Evolutionary conservation across 2,329 filamentous ascomycete species (phyloP), one percentile per base, ranked within the genome.

Genomic region (Aspergillus thermomutatus): DNA sequence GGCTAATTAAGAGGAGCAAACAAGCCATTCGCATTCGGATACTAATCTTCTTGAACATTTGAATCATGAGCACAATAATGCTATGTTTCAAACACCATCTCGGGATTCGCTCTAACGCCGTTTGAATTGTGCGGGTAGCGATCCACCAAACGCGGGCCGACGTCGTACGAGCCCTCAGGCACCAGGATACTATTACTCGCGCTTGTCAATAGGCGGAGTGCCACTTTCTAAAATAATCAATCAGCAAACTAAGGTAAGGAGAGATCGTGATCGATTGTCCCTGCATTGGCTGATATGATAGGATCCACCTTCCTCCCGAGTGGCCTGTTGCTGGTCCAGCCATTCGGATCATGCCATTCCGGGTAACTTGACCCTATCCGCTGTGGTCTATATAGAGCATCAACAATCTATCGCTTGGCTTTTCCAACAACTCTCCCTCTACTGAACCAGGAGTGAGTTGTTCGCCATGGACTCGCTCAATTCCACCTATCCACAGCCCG

Each of bases 401-500:
- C 40, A 23, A 43, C 40, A 21, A 43, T 21, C 31, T 8, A 43
- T 11, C 43, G 25, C 25, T 23, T 50, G 9, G 37, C 40, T 19
- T 23, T 19, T 23, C 19, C 6, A 5, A 21, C 34, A 60, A 43
- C 23, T 19, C 31, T 37, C 14, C 14, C 14, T 37, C 31, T 37
- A 37, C 31, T 37, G 31, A 37, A 5, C 31, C 31, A 17, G 31
- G 14, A 37, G 5, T 34, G 5, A 34, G 31, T 11, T 34, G 27
- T 43, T 48, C 54, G 57, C n/a, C 19, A 64, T 65, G 63, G 56
- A 60, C 34, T 50, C 47, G 21, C 34, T 59, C 28, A 66, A 64
- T 55, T 52, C 58, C 8, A 64, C 58, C 3, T 27, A 52, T 27
- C 41, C 58, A 8, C 52, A 50, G 14, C 14, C 31, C 25, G 60